Evolutionary conservation across 1,284 basidiomycete species (phyloP), one percentile per base, ranked within the genome.

Genomic region (Vanrija pseudolonga): DNA sequence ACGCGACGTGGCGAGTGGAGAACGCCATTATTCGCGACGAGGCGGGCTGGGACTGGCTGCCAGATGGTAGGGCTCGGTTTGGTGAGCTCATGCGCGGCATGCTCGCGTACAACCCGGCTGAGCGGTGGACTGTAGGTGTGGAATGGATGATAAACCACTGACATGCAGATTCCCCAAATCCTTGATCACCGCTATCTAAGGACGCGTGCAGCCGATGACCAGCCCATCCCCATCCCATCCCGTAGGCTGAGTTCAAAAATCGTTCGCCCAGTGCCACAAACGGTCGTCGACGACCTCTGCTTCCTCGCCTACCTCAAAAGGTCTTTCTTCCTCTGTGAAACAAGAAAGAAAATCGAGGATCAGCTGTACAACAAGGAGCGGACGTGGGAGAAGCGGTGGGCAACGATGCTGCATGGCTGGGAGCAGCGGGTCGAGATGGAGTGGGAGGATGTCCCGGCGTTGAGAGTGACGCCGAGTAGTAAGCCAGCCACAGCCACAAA

Each of bases 361-460:
- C 59, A 53, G 12, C 57, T 76, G n/a, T 23, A 56, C 4, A 56
- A 61, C 0, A 47, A 56, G 7, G 57, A 60, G n/a, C 62, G 63
- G 3, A 61, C 66, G 52, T 77, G 74, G 75, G 67, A 73, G 56
- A 69, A 74, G 53, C 47, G 60, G 20, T 73, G 67, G 69, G 67
- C 66, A 1, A 60, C 55, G 3, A 66, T 74, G 65, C 55, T 74
- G 17, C 20, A 51, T 6, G 44, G 49, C 4, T 74, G 69, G 68
- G 59, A 62, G 38, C 58, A 59, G 45, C 47, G 50, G 32, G 59
- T 47, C 2, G 71, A 73, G 44, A 50, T 67, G 40, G 63, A 71
- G 20, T 69, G 67, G 68, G 61, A 65, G 39, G 70, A 71, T 50
- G 51, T 66, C 0, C 56, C 56, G 15, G 17, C 39, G 18, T 26